These are phyloP conservation scores for Pythium guiyangense DNA, from an alignment of 352 stramenopile genomes.

Conservation along the genomic window DNA sequence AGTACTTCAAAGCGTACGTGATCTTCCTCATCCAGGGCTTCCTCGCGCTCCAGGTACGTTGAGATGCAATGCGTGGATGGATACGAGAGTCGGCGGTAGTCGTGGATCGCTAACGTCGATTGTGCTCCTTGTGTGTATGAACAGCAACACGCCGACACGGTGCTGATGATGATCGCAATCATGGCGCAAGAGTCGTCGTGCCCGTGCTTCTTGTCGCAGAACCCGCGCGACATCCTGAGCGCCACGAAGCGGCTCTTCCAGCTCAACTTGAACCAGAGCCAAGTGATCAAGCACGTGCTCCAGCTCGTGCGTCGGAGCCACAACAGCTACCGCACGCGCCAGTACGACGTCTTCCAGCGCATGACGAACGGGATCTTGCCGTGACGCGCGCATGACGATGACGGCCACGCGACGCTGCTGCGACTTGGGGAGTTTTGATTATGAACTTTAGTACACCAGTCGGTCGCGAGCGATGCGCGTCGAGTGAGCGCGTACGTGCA, in stretches of 20 bases:
- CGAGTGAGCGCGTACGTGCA: background rate
- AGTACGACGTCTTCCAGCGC: constrained; percentile 91
- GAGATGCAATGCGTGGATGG: background rate
- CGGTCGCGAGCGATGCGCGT: background rate
- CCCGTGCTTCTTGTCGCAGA: constrained; percentile 91
- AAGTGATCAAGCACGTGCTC: constrained; percentile 89
- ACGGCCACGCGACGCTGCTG: too few species aligned
- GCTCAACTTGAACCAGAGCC: constrained; percentile 73
- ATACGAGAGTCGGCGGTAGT: constrained; percentile 17
- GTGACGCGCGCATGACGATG: constrained; percentile 22
- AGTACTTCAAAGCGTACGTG: constrained; percentile 96
- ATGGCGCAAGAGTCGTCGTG: constrained; percentile 95
- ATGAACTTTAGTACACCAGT: background rate
- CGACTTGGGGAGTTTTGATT: constrained; percentile 6
- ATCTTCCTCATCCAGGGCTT: constrained; percentile 97
- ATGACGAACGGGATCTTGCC: constrained; percentile 91
- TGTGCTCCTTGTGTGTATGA: too few species aligned
- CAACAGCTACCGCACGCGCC: constrained; percentile 87
- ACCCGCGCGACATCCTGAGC: constrained; percentile 69
- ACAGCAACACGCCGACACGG: constrained; percentile 89
- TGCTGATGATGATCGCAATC: constrained; percentile 96
- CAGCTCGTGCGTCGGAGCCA: constrained; percentile 87
- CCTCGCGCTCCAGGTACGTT: constrained; percentile 89
- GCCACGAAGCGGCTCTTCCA: constrained; percentile 77
- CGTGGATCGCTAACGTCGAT: background rate